Conservation (phyloP, 2,329 filamentous ascomycete species). For the Dactylellina cionopaga region DNA sequence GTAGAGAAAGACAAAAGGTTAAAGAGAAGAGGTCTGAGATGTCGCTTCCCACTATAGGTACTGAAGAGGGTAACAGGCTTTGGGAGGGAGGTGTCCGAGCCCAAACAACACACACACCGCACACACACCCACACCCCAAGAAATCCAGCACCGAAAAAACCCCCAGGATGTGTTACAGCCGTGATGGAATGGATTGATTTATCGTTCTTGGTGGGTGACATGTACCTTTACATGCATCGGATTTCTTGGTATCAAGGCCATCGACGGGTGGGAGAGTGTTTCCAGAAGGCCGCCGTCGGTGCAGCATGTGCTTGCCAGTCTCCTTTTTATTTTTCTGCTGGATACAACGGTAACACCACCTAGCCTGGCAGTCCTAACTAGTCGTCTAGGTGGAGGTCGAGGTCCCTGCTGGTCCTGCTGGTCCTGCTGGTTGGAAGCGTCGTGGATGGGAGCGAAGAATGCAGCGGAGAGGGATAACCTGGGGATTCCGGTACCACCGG, state of each 20-base stretch:
- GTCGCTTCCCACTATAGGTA: no score
- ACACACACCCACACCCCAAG: not conserved
- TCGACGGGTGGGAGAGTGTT: not conserved
- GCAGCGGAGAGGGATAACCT: slow-evolving; percentile 4
- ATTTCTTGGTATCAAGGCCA: slow-evolving; percentile 13
- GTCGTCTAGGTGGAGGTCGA: no score
- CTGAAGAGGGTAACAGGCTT: no score
- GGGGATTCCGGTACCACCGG: slow-evolving; percentile 38
- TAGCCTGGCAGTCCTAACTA: no score
- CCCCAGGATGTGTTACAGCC: slow-evolving; percentile 6
- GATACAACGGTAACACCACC: no score
- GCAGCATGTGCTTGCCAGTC: slow-evolving; percentile 13
- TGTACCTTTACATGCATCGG: slow-evolving; percentile 22
- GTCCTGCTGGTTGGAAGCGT: no score
- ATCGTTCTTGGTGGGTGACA: slow-evolving; percentile 4
- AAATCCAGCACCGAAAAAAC: not conserved
- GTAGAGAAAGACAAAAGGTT: not conserved
- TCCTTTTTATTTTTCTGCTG: no score
- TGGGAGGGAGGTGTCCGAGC: not conserved
- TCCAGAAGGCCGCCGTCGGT: slow-evolving; percentile 16
- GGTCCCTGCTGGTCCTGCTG: not conserved
- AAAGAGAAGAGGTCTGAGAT: no score
- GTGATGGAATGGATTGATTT: slow-evolving; percentile 18
- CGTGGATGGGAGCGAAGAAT: not conserved
- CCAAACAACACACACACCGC: slow-evolving; percentile 4